Conservation (phyloP, 2,329 filamentous ascomycete species). For the Pseudogymnoascus verrucosus region DNA sequence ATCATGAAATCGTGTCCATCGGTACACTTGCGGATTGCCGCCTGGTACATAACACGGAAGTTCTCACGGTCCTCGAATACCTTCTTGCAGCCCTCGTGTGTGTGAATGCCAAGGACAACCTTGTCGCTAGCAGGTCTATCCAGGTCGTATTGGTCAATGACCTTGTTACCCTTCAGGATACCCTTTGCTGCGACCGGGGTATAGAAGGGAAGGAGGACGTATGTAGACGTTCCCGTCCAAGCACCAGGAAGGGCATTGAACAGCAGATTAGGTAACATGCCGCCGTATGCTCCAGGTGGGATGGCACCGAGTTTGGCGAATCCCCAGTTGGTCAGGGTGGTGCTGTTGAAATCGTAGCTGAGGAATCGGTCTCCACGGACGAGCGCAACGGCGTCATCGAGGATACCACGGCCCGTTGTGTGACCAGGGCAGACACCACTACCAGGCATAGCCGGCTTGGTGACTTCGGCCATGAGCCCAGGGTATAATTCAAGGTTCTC, state of each 20-base stretch:
- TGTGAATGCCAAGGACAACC: constrained; percentile 39
- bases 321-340: constrained; percentile 41
- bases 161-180: constrained; percentile 40
- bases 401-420: constrained; percentile 36
- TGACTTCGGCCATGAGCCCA: constrained; percentile 46
- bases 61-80: constrained; percentile 41
- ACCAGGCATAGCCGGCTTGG: constrained; percentile 44
- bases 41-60: constrained; percentile 41
- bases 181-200: constrained; percentile 39
- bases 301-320: constrained; percentile 33
- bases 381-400: constrained; percentile 40
- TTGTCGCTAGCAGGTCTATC: constrained; percentile 34
- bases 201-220: constrained; percentile 43
- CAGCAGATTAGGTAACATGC: constrained; percentile 36
- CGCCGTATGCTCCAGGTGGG: constrained; percentile 37
- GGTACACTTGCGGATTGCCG: constrained; percentile 33
- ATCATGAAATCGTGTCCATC: constrained; percentile 40
- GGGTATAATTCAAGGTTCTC: constrained; percentile 51
- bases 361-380: constrained; percentile 39
- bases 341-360: constrained; percentile 41
- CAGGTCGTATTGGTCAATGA: constrained; percentile 38
- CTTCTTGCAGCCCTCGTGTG: constrained; percentile 41
- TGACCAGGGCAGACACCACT: constrained; percentile 38
- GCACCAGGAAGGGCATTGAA: constrained; percentile 39
- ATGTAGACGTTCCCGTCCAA: constrained; percentile 41